phyloP scores from a whole-genome alignment of 2,329 filamentous ascomycete species.

The Bipolaris zeicola region DNA sequence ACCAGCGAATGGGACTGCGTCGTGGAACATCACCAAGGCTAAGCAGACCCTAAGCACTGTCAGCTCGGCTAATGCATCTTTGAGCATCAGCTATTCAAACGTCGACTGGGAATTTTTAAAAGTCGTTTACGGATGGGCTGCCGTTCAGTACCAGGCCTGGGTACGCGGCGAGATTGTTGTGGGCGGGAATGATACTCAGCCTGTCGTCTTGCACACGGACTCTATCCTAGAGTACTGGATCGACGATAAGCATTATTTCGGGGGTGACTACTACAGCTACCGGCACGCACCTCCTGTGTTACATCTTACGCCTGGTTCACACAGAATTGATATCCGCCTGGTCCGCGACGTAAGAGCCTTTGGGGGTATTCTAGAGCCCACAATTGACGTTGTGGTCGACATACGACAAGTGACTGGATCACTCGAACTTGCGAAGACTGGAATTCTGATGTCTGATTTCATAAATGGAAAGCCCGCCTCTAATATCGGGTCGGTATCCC shows the following conservation, averaged over 20 bases:
- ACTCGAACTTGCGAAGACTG: conserved; percentile 42
- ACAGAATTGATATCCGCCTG: conserved; percentile 59
- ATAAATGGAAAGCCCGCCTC: conserved; percentile 55
- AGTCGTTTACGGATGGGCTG: conserved; percentile 63
- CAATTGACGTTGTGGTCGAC: conserved; percentile 49
- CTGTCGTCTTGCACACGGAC: conserved; percentile 54
- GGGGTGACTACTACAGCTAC: conserved; percentile 63
- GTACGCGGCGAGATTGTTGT: conserved; percentile 57
- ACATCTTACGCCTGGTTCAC: conserved; percentile 55
- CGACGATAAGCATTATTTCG: conserved; percentile 59
- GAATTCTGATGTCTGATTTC: conserved; percentile 58
- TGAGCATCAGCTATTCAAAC: conserved; percentile 56
- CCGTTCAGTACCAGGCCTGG: conserved; percentile 65
- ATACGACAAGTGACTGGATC: conserved; percentile 27
- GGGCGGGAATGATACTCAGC: conserved; percentile 37
- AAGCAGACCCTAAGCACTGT: conserved; percentile 32
- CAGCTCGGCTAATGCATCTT: conserved; percentile 42
- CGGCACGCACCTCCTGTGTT: conserved; percentile 58
- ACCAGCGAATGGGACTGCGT: conserved; percentile 56
- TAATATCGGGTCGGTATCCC: conserved; percentile 54
- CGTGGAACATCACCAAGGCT: conserved; percentile 54
- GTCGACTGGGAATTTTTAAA: conserved; percentile 62
- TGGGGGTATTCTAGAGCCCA: conserved; percentile 57
- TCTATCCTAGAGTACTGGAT: conserved; percentile 60
- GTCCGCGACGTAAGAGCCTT: conserved; percentile 63